Base-by-base conservation (phyloP, 2,329 filamentous ascomycete species). In the Cadophora gregata region DNA sequence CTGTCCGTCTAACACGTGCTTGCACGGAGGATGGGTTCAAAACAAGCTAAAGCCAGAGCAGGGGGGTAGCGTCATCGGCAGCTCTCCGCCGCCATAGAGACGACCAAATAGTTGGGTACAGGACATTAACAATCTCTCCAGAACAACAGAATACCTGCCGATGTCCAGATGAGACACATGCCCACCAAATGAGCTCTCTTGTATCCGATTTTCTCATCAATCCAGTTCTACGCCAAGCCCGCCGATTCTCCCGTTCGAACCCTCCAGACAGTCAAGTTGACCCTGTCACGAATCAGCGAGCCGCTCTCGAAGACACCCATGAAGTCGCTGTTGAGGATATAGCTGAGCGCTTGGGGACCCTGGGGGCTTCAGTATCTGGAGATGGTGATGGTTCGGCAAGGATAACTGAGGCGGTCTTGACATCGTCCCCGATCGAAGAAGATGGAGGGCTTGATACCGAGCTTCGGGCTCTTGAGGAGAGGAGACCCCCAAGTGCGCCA, bases 131-230 rank as follows among this genome's bases (percentile, higher is more conserved):
- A 25, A 7, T n/a, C 47, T 42, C n/a, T 21, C 2, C n/a, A 21
- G n/a, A 36, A 31, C 42, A 29, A 47, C 6, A 51, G n/a, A 51
- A 62, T 16, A 51, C 48, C 33, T 19, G 38, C 59, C 59, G 45
- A 42, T 59, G 55, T 63, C 53, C 58, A 66, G 25, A 74, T 67
- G 69, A 73, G 65, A 65, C 48, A 31, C 29, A 62, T 66, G 38
- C 64, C 59, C 58, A 74, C 74, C 73, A 75, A 77, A 90, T 90
- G 88, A 83, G 85, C 77, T 88, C 84, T 72, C 80, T 89, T 74
- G 87, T 90, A 63, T 85, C 86, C 74, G 85, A 89, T 68, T 89
- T 88, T 76, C 80, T 90, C 73, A 87, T 90, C 78, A 88, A 88
- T 69, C 87, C 88, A 66, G 86, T 90, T 73, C 79, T 90, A 72